Conservation (phyloP, 2,329 filamentous ascomycete species). For the Lomentospora prolificans region DNA sequence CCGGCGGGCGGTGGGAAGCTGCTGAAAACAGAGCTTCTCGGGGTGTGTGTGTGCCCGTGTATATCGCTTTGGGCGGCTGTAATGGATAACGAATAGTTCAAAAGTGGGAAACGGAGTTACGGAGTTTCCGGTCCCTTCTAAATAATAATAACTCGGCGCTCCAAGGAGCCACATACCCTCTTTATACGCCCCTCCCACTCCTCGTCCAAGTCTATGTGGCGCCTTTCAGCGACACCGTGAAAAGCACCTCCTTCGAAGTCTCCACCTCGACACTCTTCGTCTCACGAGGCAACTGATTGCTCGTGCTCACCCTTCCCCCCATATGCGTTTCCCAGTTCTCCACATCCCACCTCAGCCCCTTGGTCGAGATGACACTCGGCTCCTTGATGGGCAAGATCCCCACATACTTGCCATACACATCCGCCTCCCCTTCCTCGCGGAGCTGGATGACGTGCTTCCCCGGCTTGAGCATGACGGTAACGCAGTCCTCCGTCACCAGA, state of each 20-base stretch:
- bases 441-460: conserved; percentile 61
- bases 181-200: too few species aligned
- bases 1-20: neutral
- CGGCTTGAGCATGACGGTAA: conserved; percentile 70
- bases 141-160: neutral
- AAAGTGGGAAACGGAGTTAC: neutral
- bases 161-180: too few species aligned
- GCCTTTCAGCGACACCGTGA: conserved; percentile 56
- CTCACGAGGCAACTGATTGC: conserved; percentile 59
- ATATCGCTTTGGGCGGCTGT: neutral
- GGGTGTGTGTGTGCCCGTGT: neutral
- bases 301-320: conserved; percentile 66
- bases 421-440: conserved; percentile 27
- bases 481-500: conserved; percentile 68
- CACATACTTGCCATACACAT: conserved; percentile 63
- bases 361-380: conserved; percentile 67
- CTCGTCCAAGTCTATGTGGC: conserved; percentile 8
- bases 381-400: conserved; percentile 80
- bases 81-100: neutral
- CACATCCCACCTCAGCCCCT: conserved; percentile 87
- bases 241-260: conserved; percentile 56
- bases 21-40: too few species aligned
- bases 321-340: conserved; percentile 68
- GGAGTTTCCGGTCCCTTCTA: neutral
- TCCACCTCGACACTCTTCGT: conserved; percentile 52